Conservation (phyloP, 805 yeast genomes). For the Sungouiozyma intestinalis region DNA sequence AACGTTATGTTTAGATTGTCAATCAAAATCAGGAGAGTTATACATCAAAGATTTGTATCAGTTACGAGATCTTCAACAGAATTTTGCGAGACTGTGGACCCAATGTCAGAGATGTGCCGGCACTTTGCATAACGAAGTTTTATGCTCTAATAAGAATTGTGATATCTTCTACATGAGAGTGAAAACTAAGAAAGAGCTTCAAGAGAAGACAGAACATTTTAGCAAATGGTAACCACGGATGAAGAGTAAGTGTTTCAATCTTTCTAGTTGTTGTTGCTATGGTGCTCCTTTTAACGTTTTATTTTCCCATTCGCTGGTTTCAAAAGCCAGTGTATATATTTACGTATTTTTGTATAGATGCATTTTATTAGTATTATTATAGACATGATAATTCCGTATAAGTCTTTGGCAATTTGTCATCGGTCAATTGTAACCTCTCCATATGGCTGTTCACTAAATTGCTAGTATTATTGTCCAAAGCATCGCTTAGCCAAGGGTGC, state of each 20-base stretch:
- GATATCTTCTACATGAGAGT: constrained; percentile 95
- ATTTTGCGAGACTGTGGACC: constrained; percentile 88
- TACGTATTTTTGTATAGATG: neutral
- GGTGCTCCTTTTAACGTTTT: too few species aligned
- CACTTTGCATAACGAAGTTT: constrained; percentile 86
- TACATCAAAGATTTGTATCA: constrained; percentile 74
- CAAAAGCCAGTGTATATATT: neutral
- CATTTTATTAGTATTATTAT: constrained; percentile 3
- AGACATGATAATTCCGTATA: constrained; percentile 29
- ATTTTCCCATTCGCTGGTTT: too few species aligned
- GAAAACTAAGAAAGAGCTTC: constrained; percentile 34
- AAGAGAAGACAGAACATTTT: constrained; percentile 30
- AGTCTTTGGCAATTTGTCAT: constrained; percentile 27
- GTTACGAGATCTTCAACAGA: constrained; percentile 69
- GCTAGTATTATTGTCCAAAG: constrained; percentile 2
- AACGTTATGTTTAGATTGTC: constrained; percentile 74
- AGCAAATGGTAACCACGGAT: constrained; percentile 30
- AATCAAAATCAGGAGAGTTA: constrained; percentile 57
- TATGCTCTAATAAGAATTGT: constrained; percentile 92
- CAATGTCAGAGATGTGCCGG: constrained; percentile 98
- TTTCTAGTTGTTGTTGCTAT: too few species aligned
- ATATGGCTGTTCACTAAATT: constrained; percentile 10
- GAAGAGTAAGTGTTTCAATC: constrained; percentile 1
- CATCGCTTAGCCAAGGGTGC: constrained; percentile 70
- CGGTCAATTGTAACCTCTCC: constrained; percentile 24